Conservation (phyloP, 1,284 basidiomycete genomes). For the Heliocybe sulcata region DNA sequence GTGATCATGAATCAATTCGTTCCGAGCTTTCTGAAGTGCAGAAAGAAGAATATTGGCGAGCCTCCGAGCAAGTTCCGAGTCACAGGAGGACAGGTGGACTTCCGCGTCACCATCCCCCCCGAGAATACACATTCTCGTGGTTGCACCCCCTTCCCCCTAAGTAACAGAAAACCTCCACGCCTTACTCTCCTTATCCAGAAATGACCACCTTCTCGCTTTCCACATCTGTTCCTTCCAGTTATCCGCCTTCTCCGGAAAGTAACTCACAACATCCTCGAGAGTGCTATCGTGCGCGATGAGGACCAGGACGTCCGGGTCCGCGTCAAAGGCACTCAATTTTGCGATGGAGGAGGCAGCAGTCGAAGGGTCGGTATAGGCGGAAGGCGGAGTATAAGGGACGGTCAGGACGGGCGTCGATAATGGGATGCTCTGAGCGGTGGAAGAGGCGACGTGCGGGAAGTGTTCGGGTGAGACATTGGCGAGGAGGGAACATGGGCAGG, state of each 20-base stretch:
- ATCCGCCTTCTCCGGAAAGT: conserved; percentile 12
- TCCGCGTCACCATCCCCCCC: no score
- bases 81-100: no score
- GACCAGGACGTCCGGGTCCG: conserved; percentile 14
- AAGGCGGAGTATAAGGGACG: conserved; percentile 7
- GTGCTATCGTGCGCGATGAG: conserved; percentile 14
- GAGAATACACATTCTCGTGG: no score
- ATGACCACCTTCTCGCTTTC: conserved; percentile 16
- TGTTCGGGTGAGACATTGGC: background rate
- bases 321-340: conserved; percentile 14
- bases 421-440: background rate
- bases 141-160: no score
- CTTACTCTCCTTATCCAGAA: conserved; percentile 13
- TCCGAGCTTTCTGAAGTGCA: no score
- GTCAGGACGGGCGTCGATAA: background rate
- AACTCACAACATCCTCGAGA: conserved; percentile 4
- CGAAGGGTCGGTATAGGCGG: conserved; percentile 9
- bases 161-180: conserved; percentile 8
- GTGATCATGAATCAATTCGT: no score
- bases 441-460: conserved; percentile 12
- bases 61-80: background rate
- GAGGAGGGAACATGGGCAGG: conserved; percentile 12
- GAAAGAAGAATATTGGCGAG: background rate
- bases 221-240: conserved; percentile 16
- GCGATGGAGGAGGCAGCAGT: conserved; percentile 6